phyloP scores from a whole-genome alignment of 2,329 filamentous ascomycete species.

The Verticillium zaregamsianum region DNA sequence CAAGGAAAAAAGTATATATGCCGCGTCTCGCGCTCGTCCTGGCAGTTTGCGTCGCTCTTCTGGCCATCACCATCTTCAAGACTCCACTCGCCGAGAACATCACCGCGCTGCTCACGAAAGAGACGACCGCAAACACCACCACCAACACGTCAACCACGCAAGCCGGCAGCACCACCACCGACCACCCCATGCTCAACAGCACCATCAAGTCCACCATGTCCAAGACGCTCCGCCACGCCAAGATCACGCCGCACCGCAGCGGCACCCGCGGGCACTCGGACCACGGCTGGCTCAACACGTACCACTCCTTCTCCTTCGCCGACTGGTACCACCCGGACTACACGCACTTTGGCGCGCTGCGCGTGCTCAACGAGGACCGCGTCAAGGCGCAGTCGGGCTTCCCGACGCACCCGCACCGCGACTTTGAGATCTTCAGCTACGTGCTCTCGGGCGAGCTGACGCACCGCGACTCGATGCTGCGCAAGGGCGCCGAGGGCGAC shows the following conservation, averaged over 20 bases:
- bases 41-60: conserved; percentile 30
- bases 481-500: conserved; percentile 58
- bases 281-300: conserved; percentile 84
- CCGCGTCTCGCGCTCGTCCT: conserved; percentile 24
- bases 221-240: conserved; percentile 58
- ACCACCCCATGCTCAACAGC: conserved; percentile 58
- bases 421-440: conserved; percentile 89
- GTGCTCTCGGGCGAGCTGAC: conserved; percentile 82
- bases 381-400: conserved; percentile 72
- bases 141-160: conserved; percentile 43
- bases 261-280: conserved; percentile 69
- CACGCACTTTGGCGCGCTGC: conserved; percentile 68
- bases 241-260: conserved; percentile 72
- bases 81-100: conserved; percentile 18
- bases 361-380: conserved; percentile 86
- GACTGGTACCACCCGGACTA: conserved; percentile 64
- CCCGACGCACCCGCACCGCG: conserved; percentile 78
- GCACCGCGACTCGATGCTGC: conserved; percentile 81
- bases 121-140: conserved; percentile 16
- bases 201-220: conserved; percentile 54
- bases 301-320: conserved; percentile 83
- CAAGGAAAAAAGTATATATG: conserved; percentile 30
- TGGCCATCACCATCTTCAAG: conserved; percentile 31
- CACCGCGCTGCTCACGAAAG: conserved; percentile 17
- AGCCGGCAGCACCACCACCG: conserved; percentile 34